Percentiles rank a stretch among this genome's conserved stretches.
phyloP scores from a whole-genome alignment of 2,329 filamentous ascomycete species.

The Sphaerulina populicola region DNA sequence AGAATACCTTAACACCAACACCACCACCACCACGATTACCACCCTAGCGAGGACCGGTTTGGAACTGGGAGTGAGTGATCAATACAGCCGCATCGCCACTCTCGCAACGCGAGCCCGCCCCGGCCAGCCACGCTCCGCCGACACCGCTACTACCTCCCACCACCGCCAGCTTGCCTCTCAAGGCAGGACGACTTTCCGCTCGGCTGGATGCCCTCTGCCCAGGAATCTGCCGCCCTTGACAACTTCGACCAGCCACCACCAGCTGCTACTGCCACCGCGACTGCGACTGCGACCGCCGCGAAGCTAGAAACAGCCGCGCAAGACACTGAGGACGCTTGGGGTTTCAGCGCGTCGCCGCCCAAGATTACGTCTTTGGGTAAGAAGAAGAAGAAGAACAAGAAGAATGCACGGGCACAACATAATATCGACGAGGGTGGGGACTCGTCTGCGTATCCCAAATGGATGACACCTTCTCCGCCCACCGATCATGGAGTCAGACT shows the following conservation, averaged over 20 bases:
- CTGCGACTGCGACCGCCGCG: neutral
- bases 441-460: slow-evolving; percentile 23
- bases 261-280: slow-evolving; percentile 14
- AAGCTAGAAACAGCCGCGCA: slow-evolving; percentile 6
- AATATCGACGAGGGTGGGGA: slow-evolving; percentile 16
- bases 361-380: slow-evolving; percentile 14
- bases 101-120: neutral
- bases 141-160: neutral
- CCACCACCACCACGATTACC: too few species aligned
- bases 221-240: slow-evolving; percentile 25
- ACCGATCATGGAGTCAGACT: slow-evolving; percentile 18
- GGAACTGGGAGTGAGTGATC: neutral
- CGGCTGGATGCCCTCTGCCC: slow-evolving; percentile 22
- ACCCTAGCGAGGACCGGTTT: neutral
- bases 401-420: slow-evolving; percentile 21
- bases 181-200: neutral
- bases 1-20: too few species aligned
- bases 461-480: slow-evolving; percentile 26
- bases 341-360: slow-evolving; percentile 10
- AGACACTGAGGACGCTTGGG: slow-evolving; percentile 14
- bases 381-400: slow-evolving; percentile 28
- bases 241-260: slow-evolving; percentile 20
- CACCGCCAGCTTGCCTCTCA: neutral
- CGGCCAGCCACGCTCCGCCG: neutral
- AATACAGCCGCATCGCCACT: neutral